phyloP scores from a whole-genome alignment of 2,329 filamentous ascomycete species.

The Colletotrichum liriopes region DNA sequence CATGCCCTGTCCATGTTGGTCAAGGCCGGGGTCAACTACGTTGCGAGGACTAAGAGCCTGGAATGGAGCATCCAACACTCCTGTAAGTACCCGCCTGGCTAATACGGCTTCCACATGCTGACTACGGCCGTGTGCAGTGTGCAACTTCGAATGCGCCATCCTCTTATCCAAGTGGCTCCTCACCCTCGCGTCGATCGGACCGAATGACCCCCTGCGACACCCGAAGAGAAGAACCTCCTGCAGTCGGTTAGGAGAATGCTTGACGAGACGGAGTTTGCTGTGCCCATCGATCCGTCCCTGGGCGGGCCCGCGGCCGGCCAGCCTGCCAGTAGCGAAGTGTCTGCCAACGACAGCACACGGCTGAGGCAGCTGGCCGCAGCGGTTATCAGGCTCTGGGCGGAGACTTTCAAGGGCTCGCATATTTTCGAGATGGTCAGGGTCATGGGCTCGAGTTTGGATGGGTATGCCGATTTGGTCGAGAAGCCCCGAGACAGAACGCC shows the following conservation, averaged over 20 bases:
- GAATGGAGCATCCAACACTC: conserved; percentile 77
- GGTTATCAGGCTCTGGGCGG: conserved; percentile 73
- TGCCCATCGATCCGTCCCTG: conserved; percentile 71
- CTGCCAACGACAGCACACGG: conserved; percentile 64
- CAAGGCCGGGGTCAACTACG: conserved; percentile 74
- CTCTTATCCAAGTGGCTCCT: conserved; percentile 74
- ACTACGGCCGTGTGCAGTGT: conserved; percentile 58
- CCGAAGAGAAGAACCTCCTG: conserved; percentile 69
- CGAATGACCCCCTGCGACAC: conserved; percentile 65
- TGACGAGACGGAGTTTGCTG: conserved; percentile 75
- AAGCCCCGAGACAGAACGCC: conserved; percentile 67
- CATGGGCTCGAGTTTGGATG: conserved; percentile 71
- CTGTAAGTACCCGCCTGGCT: conserved; percentile 57
- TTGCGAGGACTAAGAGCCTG: conserved; percentile 72
- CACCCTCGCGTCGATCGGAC: conserved; percentile 67
- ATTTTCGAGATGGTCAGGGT: conserved; percentile 74
- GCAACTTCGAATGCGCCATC: conserved; percentile 74
- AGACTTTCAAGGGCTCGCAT: conserved; percentile 74
- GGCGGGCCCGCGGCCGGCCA: conserved; percentile 57
- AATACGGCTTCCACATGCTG: conserved; percentile 36
- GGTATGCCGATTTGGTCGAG: conserved; percentile 71
- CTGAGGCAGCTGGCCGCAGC: conserved; percentile 71
- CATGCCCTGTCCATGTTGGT: conserved; percentile 79
- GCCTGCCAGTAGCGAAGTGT: conserved; percentile 59
- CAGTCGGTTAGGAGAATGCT: conserved; percentile 72